phyloP scores from a whole-genome alignment of 169 alveolate genomes.

The Cryptosporidium andersoni region DNA sequence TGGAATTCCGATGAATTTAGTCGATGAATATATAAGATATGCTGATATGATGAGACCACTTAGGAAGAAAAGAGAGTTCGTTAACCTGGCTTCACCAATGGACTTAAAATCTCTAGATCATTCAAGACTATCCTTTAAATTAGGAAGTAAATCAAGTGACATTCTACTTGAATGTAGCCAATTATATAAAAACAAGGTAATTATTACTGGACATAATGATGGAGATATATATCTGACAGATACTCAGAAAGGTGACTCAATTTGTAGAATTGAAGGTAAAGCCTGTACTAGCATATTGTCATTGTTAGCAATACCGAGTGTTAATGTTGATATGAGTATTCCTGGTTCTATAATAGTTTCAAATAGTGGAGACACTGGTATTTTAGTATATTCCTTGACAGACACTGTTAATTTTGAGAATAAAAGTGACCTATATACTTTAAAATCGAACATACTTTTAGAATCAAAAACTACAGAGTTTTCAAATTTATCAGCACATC shows the following conservation, averaged over 20 bases:
- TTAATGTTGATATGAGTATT: not conserved
- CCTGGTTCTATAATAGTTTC: not conserved
- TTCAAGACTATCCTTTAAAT: not conserved
- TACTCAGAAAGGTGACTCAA: not conserved
- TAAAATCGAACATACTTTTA: not conserved
- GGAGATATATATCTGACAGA: slow-evolving; percentile 33
- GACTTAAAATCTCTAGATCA: slow-evolving; percentile 21
- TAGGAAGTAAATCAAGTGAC: not conserved
- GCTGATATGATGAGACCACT: slow-evolving; percentile 73
- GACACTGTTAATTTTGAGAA: not conserved
- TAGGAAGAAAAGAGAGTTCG: slow-evolving; percentile 72
- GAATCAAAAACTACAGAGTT: not conserved
- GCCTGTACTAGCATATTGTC: not conserved
- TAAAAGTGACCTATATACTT: not conserved
- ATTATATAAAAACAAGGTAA: too few relatives aligned
- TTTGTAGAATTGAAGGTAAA: not conserved
- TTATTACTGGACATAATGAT: slow-evolving; percentile 26
- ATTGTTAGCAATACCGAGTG: not conserved
- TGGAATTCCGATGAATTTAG: slow-evolving; percentile 71
- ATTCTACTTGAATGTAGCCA: too few relatives aligned
- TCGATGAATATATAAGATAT: slow-evolving; percentile 57
- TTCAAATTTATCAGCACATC: slow-evolving; percentile 5
- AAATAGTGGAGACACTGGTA: too few relatives aligned
- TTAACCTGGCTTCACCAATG: slow-evolving; percentile 55
- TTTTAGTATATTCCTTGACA: too few relatives aligned